Percentiles rank a stretch among this genome's conserved stretches.
These are phyloP conservation scores for Sisymbrium irio DNA, from an alignment of 345 rosid genomes.

Conservation along the genomic window DNA sequence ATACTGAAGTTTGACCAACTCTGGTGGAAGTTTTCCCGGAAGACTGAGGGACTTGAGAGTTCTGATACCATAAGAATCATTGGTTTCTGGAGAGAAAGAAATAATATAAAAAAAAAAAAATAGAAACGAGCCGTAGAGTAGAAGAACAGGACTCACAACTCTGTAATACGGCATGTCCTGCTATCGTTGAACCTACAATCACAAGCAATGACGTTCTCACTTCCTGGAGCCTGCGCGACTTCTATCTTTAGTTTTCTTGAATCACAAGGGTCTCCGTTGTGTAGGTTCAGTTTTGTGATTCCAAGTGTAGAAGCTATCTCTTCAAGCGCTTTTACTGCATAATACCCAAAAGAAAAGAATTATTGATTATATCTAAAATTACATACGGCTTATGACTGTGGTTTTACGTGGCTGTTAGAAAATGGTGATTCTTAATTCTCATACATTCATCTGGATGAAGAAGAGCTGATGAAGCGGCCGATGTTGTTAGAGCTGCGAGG, in stretches of 20 bases:
- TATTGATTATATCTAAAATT: neutral
- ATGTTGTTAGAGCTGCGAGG: neutral
- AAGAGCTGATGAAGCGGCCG: neutral
- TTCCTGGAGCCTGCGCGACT: neutral
- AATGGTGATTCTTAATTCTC: neutral
- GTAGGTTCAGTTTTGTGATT: neutral
- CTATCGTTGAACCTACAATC: constrained; percentile 1
- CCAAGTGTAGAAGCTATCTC: constrained; percentile 16
- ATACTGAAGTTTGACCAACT: constrained; percentile 5
- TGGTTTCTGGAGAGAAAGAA: neutral
- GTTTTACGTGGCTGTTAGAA: neutral
- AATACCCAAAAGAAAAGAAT: neutral
- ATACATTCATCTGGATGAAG: constrained; percentile 20
- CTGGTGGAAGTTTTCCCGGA: constrained; percentile 11
- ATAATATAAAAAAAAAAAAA: neutral
- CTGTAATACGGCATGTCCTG: constrained; percentile 22
- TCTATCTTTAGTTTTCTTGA: neutral
- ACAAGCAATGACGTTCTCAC: neutral
- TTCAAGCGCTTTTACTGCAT: neutral
- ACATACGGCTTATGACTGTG: neutral
- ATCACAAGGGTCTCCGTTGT: neutral
- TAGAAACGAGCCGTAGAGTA: too few species aligned
- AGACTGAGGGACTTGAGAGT: neutral
- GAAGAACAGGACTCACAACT: constrained; percentile 9
- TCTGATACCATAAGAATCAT: neutral